Base-by-base conservation (phyloP, 176 grass and related monocot genomes). In the Alloteropsis semialata region DNA sequence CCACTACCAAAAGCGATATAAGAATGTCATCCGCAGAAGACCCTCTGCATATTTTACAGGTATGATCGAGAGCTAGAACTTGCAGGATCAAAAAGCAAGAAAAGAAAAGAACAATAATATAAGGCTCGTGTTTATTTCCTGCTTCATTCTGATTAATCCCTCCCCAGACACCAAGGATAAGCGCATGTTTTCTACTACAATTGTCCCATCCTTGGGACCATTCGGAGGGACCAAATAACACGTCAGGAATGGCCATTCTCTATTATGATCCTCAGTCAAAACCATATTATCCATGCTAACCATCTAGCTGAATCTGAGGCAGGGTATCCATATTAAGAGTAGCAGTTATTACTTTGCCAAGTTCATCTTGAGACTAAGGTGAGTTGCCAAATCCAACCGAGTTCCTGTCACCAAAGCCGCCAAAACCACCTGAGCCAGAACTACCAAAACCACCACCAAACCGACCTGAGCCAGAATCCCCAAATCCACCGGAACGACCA, bases 351-450 rank as follows among this genome's bases (percentile, higher is more conserved):
- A 8, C 15, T 49, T 42, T 29, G 14, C 86, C 43, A 49, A 61
- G 29, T 64, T 57, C 38, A 18, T 25, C 16, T 15, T 64, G 14
- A 61, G 70, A 5, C 77, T 85, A 89, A n/a, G 82, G 25, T 10
- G 65, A 76, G 55, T 81, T 74, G 74, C 85, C 76, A 63, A 80
- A 79, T 57, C 84, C 73, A 72, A 74, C 74, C 16, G 72, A 71
- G 10, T 63, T 79, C n/a, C 44, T 87, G 61, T 76, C 66, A 1
- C 86, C 85, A 81, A 89, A 92, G 61, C 85, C 85, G 22, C 93
- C 85, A 38, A 92, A 96, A 49, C 87, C 71, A 61, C 92, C 38
- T 5, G 58, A 92, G 81, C 74, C 81, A 77, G 77, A 89, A 39
- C 46, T 43, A 30, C 93, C 81, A 25, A 86, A 93, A 41, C 81